Evolutionary conservation across 495 filamentous ascomycete genomes (phyloP).

Genomic region (Xylaria curta): DNA sequence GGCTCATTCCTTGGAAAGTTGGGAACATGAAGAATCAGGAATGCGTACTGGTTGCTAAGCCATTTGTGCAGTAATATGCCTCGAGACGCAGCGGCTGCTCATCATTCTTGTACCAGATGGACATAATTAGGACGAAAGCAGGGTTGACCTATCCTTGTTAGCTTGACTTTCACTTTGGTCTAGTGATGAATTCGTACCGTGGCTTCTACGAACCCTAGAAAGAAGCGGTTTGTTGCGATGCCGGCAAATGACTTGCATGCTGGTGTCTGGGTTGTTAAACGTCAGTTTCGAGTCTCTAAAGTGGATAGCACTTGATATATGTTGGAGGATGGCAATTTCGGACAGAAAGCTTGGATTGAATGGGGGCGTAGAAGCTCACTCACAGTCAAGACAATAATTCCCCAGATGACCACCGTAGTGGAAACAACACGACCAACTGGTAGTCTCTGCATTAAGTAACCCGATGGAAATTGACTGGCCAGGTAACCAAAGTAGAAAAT

Average conservation of each 20-base stretch:
- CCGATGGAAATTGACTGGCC: constrained; percentile 58
- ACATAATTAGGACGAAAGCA: constrained; percentile 62
- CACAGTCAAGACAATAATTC: constrained; percentile 26
- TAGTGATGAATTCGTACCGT: constrained; percentile 34
- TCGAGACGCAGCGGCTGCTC: constrained; percentile 63
- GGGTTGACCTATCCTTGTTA: constrained; percentile 51
- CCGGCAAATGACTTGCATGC: constrained; percentile 58
- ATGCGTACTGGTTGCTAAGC: constrained; percentile 51
- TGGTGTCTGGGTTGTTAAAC: constrained; percentile 49
- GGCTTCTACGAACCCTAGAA: constrained; percentile 63
- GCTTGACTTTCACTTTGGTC: not conserved
- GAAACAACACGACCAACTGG: constrained; percentile 59
- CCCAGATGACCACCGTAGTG: constrained; percentile 39
- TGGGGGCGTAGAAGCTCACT: not conserved
- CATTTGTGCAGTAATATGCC: constrained; percentile 63
- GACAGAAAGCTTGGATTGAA: constrained; percentile 9
- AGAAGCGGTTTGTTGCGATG: constrained; percentile 58
- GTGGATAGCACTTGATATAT: no score
- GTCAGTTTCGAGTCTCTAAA: constrained; percentile 32
- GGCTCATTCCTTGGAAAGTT: not conserved
- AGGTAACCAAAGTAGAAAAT: constrained; percentile 46
- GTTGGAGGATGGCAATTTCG: no score
- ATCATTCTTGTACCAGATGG: constrained; percentile 61
- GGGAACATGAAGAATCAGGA: no score
- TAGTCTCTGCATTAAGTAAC: constrained; percentile 58